These are phyloP conservation scores for Stereum hirsutum DNA, from an alignment of 1,284 basidiomycete species.

Conservation along the genomic window DNA sequence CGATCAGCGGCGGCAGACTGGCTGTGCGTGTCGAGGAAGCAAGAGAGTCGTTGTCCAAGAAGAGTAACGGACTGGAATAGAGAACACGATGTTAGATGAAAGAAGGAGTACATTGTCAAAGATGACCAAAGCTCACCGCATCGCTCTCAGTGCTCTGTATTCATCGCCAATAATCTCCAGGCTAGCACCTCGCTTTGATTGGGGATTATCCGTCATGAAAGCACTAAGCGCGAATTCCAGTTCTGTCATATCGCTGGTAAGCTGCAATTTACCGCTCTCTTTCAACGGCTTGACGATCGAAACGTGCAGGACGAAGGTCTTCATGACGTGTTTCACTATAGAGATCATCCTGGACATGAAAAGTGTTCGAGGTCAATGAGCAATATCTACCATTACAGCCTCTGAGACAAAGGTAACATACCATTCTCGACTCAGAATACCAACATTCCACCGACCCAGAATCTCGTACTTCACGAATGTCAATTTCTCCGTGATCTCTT, in stretches of 20 bases:
- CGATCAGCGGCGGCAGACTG: slow-evolving; percentile 73
- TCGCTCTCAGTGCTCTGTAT: slow-evolving; percentile 70
- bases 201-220: slow-evolving; percentile 56
- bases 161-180: slow-evolving; percentile 72
- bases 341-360: slow-evolving; percentile 42
- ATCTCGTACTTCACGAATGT: slow-evolving; percentile 72
- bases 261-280: slow-evolving; percentile 84
- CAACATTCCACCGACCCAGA: slow-evolving; percentile 59
- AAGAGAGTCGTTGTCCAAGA: slow-evolving; percentile 71
- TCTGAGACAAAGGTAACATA: slow-evolving; percentile 24
- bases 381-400: neutral
- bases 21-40: slow-evolving; percentile 56
- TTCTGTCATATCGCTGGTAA: slow-evolving; percentile 93
- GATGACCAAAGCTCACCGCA: slow-evolving; percentile 46
- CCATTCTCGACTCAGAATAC: slow-evolving; percentile 67
- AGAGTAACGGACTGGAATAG: slow-evolving; percentile 64
- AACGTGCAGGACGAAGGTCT: slow-evolving; percentile 82
- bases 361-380: slow-evolving; percentile 1
- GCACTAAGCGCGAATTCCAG: slow-evolving; percentile 84
- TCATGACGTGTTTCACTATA: slow-evolving; percentile 70
- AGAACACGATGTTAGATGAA: neutral
- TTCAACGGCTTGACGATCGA: slow-evolving; percentile 83
- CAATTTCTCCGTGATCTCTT: slow-evolving; percentile 82
- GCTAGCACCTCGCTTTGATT: slow-evolving; percentile 50
- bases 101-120: neutral